A percentile compares a stretch with the other conserved stretches of the same genome.
Conservation (phyloP, 148 eudicot genomes). For the Oxyria digyna region DNA sequence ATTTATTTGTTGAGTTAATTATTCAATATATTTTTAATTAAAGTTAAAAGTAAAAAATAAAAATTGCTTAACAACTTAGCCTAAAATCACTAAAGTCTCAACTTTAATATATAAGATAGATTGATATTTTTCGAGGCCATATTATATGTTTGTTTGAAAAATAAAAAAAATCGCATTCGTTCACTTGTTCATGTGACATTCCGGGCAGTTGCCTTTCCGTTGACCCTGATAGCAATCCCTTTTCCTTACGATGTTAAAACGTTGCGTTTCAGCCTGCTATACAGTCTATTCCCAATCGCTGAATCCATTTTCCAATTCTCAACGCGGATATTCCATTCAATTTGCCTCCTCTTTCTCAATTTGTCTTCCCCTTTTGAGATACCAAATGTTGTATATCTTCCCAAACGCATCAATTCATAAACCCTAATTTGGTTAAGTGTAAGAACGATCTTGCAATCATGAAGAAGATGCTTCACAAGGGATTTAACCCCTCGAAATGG, state of each 20-base stretch:
- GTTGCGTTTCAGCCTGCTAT: neutral
- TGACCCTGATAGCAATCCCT: neutral
- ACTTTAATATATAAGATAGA: no score
- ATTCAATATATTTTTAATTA: no score
- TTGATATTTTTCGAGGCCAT: no score
- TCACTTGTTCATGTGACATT: neutral
- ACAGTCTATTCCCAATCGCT: neutral
- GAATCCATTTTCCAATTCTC: neutral
- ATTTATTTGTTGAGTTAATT: no score
- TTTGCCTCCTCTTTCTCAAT: constrained; percentile 1
- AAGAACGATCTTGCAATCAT: constrained; percentile 5
- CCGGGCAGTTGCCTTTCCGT: neutral
- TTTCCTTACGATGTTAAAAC: neutral
- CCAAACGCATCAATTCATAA: neutral
- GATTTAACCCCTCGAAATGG: constrained; percentile 94
- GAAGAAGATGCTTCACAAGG: constrained; percentile 46
- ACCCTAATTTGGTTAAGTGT: neutral
- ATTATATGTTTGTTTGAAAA: no score
- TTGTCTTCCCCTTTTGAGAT: neutral
- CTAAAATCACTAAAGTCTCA: no score
- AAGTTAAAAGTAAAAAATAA: no score
- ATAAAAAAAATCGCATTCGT: no score
- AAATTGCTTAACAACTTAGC: no score
- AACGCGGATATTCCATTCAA: constrained; percentile 1
- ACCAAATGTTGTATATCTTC: neutral